Evolutionary conservation across 495 filamentous ascomycete genomes (phyloP).

Genomic region (Evansstolkia leycettana): DNA sequence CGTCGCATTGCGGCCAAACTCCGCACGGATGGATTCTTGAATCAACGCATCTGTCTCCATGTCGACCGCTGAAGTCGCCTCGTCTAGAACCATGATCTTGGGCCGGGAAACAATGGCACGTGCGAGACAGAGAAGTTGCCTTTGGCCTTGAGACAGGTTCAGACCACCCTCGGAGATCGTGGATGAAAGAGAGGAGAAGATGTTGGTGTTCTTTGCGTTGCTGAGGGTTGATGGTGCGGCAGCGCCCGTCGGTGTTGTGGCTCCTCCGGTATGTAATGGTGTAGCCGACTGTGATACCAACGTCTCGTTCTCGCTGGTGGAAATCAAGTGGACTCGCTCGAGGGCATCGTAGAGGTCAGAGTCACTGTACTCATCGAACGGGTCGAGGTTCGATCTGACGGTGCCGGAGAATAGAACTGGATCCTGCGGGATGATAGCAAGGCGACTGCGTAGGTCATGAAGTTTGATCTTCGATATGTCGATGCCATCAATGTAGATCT

Average conservation of each 20-base stretch:
- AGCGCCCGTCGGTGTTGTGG: slow-evolving; percentile 11
- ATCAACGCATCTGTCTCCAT: slow-evolving; percentile 77
- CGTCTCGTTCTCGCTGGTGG: slow-evolving; percentile 23
- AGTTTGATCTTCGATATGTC: slow-evolving; percentile 67
- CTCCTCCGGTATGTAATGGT: slow-evolving; percentile 9
- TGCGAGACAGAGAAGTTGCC: slow-evolving; percentile 79
- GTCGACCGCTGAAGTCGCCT: slow-evolving; percentile 82
- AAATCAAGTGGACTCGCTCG: slow-evolving; percentile 61
- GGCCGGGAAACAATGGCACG: slow-evolving; percentile 71
- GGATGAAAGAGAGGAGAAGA: slow-evolving; percentile 46
- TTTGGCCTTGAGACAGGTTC: slow-evolving; percentile 78
- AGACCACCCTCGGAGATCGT: slow-evolving; percentile 63
- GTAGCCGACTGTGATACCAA: slow-evolving; percentile 22
- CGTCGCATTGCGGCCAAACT: slow-evolving; percentile 54
- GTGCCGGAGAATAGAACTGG: slow-evolving; percentile 83
- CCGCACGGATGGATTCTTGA: slow-evolving; percentile 68
- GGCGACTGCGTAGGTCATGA: slow-evolving; percentile 56
- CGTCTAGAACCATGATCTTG: slow-evolving; percentile 80
- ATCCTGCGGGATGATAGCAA: slow-evolving; percentile 81
- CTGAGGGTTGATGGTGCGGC: slow-evolving; percentile 15
- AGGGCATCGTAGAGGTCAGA: slow-evolving; percentile 62
- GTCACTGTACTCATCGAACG: slow-evolving; percentile 63
- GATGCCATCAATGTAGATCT: slow-evolving; percentile 61
- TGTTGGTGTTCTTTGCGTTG: slow-evolving; percentile 39
- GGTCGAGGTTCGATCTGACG: slow-evolving; percentile 69